Conservation (phyloP, 352 stramenopile genomes). For the Phytopythium vexans region DNA sequence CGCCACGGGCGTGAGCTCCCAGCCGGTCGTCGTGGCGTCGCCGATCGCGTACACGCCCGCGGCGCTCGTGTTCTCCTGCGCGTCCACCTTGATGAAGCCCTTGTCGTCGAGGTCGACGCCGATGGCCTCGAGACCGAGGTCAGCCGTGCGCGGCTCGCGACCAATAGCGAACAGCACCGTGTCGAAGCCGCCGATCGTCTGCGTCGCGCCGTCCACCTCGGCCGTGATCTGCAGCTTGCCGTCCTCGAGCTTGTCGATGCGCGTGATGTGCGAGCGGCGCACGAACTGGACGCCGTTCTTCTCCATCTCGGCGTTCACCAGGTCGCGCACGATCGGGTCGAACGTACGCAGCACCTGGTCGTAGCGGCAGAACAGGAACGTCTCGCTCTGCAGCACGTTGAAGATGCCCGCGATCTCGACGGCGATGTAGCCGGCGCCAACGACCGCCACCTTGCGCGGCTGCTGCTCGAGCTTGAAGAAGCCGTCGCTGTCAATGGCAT, state of each 20-base stretch:
- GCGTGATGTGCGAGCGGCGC: slow-evolving; percentile 45
- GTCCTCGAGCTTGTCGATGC: slow-evolving; percentile 85
- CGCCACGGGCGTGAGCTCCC: slow-evolving; percentile 88
- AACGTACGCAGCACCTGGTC: slow-evolving; percentile 88
- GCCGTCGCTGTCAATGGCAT: slow-evolving; percentile 94
- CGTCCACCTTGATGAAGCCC: slow-evolving; percentile 89
- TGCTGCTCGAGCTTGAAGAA: slow-evolving; percentile 96
- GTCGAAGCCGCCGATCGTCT: slow-evolving; percentile 50
- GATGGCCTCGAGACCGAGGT: slow-evolving; percentile 77
- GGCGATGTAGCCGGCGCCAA: slow-evolving; percentile 97
- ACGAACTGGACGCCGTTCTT: slow-evolving; percentile 67
- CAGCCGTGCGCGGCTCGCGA: slow-evolving; percentile 84
- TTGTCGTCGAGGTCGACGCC: slow-evolving; percentile 72
- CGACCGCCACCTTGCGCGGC: slow-evolving; percentile 90
- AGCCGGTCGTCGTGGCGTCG: slow-evolving; percentile 87
- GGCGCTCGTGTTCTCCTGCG: slow-evolving; percentile 89
- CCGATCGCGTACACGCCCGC: slow-evolving; percentile 89
- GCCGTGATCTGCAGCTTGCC: slow-evolving; percentile 73
- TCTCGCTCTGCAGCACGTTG: slow-evolving; percentile 91
- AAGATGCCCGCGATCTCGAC: slow-evolving; percentile 96
- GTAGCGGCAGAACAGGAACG: slow-evolving; percentile 87
- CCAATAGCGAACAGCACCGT: slow-evolving; percentile 74
- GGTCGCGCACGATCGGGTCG: slow-evolving; percentile 84
- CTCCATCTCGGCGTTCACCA: slow-evolving; percentile 75
- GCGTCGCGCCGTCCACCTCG: slow-evolving; percentile 51